Evolutionary conservation across 2,329 filamentous ascomycete genomes (phyloP).

Genomic region (Bertia moriformis): DNA sequence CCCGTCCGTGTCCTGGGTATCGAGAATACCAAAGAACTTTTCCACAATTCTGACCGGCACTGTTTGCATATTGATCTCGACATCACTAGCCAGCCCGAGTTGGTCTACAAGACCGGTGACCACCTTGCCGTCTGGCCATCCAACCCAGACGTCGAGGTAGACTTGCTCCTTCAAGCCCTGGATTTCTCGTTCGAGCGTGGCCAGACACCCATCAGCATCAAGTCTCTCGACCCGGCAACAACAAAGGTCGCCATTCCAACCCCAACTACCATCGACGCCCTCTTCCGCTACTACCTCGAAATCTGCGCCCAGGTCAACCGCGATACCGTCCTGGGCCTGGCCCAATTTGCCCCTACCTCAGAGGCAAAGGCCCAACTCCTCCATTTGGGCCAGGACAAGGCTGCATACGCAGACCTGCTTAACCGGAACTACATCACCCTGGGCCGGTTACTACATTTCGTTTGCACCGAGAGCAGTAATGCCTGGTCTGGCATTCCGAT

Average conservation of each 20-base stretch:
- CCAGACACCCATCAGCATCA: not conserved
- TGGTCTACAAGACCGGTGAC: constrained; percentile 10
- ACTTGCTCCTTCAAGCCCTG: constrained; percentile 5
- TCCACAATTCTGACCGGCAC: constrained; percentile 4
- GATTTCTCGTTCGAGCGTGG: constrained; percentile 2
- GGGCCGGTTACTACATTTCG: constrained; percentile 17
- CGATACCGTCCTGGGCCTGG: constrained; percentile 18
- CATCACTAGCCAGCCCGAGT: constrained; percentile 4
- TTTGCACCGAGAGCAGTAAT: constrained; percentile 6
- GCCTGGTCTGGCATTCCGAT: constrained; percentile 29
- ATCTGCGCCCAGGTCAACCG: constrained; percentile 23
- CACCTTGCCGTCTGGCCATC: constrained; percentile 9
- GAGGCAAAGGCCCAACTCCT: constrained; percentile 14
- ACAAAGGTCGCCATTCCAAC: constrained; percentile 16
- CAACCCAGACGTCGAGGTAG: constrained; percentile 7
- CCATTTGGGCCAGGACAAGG: constrained; percentile 14
- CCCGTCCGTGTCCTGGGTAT: constrained; percentile 5
- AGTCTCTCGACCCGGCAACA: not conserved
- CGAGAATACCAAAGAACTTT: constrained; percentile 3
- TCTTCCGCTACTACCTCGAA: constrained; percentile 29
- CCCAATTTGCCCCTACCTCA: constrained; percentile 20
- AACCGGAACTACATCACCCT: constrained; percentile 17
- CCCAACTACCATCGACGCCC: constrained; percentile 19
- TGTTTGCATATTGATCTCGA: constrained; percentile 10
- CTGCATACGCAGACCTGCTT: constrained; percentile 14